Evolutionary conservation across 352 stramenopile genomes (phyloP), one percentile per base, ranked within the genome.

Genomic region (Phytophthora uliginosa): DNA sequence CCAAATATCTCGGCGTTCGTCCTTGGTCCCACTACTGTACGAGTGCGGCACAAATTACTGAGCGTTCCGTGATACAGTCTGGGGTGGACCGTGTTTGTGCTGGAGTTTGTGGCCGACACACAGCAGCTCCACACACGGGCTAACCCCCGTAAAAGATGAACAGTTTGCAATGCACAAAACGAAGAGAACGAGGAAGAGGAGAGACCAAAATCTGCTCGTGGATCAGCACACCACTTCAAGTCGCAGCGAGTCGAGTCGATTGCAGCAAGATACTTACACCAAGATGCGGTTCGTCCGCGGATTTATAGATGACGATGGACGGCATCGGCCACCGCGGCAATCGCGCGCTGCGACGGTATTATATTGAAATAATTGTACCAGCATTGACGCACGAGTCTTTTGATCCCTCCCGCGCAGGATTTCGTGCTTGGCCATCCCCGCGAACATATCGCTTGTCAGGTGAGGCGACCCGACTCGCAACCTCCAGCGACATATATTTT

Each of bases 51-150:
- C 38, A 12, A 45, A 17, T 24, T 15, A 45, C 22, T 53, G 66
- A 73, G 36, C 52, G 67, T 63, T 69, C 54, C 22, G 63, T 67
- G 62, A 67, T 70, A 68, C 51, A 69, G 64, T 65, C 45, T 51
- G 24, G 47, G 53, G 52, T 73, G 70, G 70, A 77, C 70, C 28
- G 63, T 76, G 45, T 69, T 73, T 76, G 69, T 52, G 57, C 69
- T 42, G 36, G 31, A 15, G 58, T 73, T 77, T 77, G 70, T 77
- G 64, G 70, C n/a, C 58, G 58, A 69, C 3, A 18, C 63, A 63
- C 63, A 68, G 52, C 69, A 53, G 28, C 28, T 26, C 70, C 70
- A 77, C 59, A 18, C 38, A 69, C 54, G 18, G 47, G n/a, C 2
- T 28, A 28, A 28, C 26, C 26, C 26, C 26, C 33, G 70, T 77